Conservation (phyloP, 345 rosid species). For the Hibiscus mutabilis region DNA sequence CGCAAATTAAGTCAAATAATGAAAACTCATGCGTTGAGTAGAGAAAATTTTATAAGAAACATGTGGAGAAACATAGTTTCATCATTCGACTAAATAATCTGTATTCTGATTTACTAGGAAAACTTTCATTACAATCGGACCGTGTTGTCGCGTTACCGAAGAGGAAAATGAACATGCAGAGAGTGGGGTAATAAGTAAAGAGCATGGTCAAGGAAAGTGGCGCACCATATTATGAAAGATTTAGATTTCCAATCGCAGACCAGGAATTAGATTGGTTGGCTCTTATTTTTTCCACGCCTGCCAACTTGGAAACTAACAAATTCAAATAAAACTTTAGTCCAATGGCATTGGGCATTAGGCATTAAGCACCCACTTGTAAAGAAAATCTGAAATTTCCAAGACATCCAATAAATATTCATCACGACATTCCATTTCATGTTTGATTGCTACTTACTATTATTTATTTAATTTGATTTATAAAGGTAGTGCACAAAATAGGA, state of each 20-base stretch:
- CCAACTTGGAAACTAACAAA: conserved; percentile 2
- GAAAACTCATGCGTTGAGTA: neutral
- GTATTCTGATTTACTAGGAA: neutral
- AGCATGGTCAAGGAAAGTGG: neutral
- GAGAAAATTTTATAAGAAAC: neutral
- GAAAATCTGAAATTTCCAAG: neutral
- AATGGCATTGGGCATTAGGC: neutral
- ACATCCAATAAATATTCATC: neutral
- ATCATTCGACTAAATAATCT: neutral
- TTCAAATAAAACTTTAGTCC: neutral
- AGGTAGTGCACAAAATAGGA: neutral
- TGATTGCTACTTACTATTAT: neutral
- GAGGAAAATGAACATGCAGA: neutral
- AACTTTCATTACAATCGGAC: neutral
- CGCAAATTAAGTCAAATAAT: neutral
- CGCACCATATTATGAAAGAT: neutral
- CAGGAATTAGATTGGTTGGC: neutral
- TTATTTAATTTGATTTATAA: neutral
- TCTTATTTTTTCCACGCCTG: neutral
- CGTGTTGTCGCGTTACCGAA: neutral
- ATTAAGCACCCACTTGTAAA: neutral
- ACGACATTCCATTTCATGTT: neutral
- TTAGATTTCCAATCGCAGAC: neutral
- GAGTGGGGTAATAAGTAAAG: neutral
- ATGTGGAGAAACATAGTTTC: neutral